Conservation (phyloP, 116 monocot species). For the Trichopus zeylanicus region DNA sequence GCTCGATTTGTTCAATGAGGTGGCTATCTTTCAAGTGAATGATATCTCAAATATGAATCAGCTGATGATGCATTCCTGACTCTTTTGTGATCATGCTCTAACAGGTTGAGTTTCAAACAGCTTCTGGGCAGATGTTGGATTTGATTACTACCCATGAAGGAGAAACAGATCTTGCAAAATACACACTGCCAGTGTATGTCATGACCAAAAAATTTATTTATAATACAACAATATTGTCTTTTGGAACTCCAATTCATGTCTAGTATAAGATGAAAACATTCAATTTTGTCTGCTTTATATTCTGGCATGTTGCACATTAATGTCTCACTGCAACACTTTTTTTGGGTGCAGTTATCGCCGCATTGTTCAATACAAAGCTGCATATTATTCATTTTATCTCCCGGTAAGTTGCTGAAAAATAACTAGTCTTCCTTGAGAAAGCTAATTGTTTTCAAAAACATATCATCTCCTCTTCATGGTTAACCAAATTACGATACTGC, state of each 20-base stretch:
- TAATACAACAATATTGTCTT: too few relatives aligned
- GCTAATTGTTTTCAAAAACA: too few relatives aligned
- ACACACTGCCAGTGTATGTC: constrained; percentile 74
- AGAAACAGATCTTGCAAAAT: constrained; percentile 82
- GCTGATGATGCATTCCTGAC: neutral
- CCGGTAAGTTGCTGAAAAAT: constrained; percentile 90
- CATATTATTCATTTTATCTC: constrained; percentile 97
- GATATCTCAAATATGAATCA: neutral
- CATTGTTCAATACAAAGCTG: constrained; percentile 97
- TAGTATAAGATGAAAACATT: too few relatives aligned
- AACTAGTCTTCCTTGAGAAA: too few relatives aligned
- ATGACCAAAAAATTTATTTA: too few relatives aligned
- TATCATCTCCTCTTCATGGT: neutral
- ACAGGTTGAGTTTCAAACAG: constrained; percentile 95
- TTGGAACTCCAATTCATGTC: too few relatives aligned
- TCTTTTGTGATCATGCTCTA: neutral
- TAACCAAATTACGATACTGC: neutral
- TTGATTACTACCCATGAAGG: constrained; percentile 95
- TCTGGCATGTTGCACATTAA: neutral
- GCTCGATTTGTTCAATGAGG: constrained; percentile 96
- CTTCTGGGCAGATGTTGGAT: constrained; percentile 94
- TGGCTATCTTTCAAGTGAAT: constrained; percentile 9
- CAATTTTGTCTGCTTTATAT: neutral
- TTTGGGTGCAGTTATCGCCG: constrained; percentile 54
- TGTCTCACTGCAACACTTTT: neutral